Evolutionary conservation across 1,284 basidiomycete genomes (phyloP).

Genomic region (Boletus mariae): DNA sequence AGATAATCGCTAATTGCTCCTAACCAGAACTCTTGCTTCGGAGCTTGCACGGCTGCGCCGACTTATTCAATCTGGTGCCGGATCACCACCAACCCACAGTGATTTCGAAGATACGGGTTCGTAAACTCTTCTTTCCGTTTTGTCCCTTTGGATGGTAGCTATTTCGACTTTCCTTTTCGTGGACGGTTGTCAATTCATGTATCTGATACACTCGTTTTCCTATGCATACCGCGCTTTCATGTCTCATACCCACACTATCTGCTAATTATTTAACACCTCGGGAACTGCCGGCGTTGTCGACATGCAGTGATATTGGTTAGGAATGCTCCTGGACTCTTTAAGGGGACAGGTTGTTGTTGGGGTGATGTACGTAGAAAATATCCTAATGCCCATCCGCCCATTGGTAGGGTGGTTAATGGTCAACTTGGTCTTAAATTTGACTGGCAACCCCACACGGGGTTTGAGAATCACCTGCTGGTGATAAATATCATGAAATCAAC

Average conservation of each 20-base stretch:
- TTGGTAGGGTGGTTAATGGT: no score
- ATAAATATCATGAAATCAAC: background rate
- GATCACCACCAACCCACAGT: constrained; percentile 19
- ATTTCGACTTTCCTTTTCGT: constrained; percentile 11
- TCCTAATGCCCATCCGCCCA: no score
- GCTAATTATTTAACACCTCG: constrained; percentile 12
- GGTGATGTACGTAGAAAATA: no score
- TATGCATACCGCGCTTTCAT: constrained; percentile 21
- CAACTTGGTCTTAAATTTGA: no score
- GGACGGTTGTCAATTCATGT: constrained; percentile 33
- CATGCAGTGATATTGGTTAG: no score
- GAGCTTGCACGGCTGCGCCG: constrained; percentile 65
- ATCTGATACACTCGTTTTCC: constrained; percentile 29
- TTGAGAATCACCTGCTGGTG: background rate
- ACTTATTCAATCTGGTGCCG: constrained; percentile 55
- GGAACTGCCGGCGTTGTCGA: no score
- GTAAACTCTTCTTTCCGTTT: constrained; percentile 8
- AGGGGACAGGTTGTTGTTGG: no score
- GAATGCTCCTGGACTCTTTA: no score
- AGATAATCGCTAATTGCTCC: background rate
- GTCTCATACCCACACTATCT: constrained; percentile 29
- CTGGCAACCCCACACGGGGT: background rate
- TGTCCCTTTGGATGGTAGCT: background rate
- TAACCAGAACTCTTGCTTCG: constrained; percentile 47
- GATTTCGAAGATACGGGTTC: constrained; percentile 11